A percentile compares a stretch with the other conserved stretches of the same genome.
Conservation (phyloP, 169 alveolate species). For the Pseudocohnilembus persalinus region DNA sequence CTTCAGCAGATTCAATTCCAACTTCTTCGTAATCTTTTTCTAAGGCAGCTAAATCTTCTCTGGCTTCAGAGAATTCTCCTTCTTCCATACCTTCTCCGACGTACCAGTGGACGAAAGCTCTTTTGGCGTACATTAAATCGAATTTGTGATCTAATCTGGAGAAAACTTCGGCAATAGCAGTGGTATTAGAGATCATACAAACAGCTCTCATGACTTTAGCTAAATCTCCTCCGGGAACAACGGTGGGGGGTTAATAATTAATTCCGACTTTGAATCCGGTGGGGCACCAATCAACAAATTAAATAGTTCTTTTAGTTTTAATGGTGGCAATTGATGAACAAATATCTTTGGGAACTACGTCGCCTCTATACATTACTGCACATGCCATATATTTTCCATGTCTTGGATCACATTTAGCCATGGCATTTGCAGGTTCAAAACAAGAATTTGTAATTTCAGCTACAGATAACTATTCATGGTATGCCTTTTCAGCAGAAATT, state of each 20-base stretch:
- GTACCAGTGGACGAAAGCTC: constrained; percentile 82
- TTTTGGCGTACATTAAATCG: constrained; percentile 74
- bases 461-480: constrained; percentile 59
- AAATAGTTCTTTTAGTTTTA: constrained; percentile 82
- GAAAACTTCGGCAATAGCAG: constrained; percentile 68
- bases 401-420: constrained; percentile 75
- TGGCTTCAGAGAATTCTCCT: constrained; percentile 83
- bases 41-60: constrained; percentile 79
- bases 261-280: constrained; percentile 99
- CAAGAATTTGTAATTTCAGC: constrained; percentile 72
- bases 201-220: constrained; percentile 61
- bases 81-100: constrained; percentile 82
- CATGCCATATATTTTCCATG: constrained; percentile 79
- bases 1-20: constrained; percentile 95
- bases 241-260: constrained; percentile 99
- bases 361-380: constrained; percentile 81
- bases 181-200: constrained; percentile 71
- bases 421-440: constrained; percentile 71
- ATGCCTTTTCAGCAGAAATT: constrained; percentile 63
- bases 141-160: constrained; percentile 68
- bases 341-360: constrained; percentile 92
- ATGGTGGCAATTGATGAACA: constrained; percentile 98
- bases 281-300: constrained; percentile 91
- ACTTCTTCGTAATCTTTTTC: constrained; percentile 85
- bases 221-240: constrained; percentile 57